Conservation (phyloP, 768 basidiomycete genomes). For the Mycena metata region DNA sequence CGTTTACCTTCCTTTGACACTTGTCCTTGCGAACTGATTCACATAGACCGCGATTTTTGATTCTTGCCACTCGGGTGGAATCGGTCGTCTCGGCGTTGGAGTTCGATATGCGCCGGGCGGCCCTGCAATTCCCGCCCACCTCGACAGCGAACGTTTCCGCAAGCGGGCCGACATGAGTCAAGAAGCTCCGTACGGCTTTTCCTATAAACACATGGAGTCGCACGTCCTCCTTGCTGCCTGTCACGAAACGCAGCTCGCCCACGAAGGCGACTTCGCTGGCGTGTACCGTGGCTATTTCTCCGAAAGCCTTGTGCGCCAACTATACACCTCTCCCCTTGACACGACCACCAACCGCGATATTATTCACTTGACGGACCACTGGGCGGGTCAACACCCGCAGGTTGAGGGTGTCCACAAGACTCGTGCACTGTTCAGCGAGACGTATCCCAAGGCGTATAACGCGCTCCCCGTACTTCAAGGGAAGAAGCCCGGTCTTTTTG, state of each 20-base stretch:
- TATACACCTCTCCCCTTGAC: neutral
- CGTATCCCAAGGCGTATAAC: neutral
- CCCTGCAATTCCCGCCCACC: neutral
- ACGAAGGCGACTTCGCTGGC: neutral
- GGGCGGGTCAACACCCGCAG: neutral
- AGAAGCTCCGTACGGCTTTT: neutral
- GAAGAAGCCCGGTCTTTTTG: neutral
- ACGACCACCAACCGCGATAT: neutral
- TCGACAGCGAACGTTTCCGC: neutral
- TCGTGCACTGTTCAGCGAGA: neutral
- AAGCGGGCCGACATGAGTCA: neutral
- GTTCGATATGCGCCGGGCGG: conserved; percentile 2
- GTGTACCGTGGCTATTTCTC: neutral
- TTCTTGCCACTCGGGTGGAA: neutral
- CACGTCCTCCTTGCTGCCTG: conserved; percentile 2
- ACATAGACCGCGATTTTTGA: conserved; percentile 1
- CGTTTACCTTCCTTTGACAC: neutral
- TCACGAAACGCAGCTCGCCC: neutral
- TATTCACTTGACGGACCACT: neutral
- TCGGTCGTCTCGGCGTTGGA: no score
- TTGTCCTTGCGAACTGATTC: neutral
- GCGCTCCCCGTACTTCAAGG: neutral
- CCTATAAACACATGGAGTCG: conserved; percentile 2
- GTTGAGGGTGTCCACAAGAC: conserved; percentile 3
- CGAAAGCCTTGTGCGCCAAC: neutral